These are phyloP conservation scores for Akanthomyces dipterigenus DNA, from an alignment of 2,329 filamentous ascomycete species.

Conservation along the genomic window DNA sequence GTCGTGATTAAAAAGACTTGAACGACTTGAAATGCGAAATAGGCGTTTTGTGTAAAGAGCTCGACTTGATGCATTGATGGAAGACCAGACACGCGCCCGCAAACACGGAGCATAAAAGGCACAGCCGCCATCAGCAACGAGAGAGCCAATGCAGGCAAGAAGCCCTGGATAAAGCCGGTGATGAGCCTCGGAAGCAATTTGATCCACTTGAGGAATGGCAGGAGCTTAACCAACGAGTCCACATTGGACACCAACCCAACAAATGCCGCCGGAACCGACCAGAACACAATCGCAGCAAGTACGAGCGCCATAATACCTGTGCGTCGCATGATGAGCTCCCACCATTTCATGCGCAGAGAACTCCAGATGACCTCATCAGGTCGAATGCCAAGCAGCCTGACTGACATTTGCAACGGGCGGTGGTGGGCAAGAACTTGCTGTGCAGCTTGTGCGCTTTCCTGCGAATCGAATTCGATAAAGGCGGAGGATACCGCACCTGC, in stretches of 20 bases:
- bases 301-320: slow-evolving; percentile 67
- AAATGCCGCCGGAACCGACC: slow-evolving; percentile 66
- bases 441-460: slow-evolving; percentile 78
- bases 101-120: slow-evolving; percentile 66
- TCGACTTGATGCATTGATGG: slow-evolving; percentile 54
- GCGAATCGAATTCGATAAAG: slow-evolving; percentile 83
- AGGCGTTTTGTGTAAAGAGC: slow-evolving; percentile 83
- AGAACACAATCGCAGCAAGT: slow-evolving; percentile 76
- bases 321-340: slow-evolving; percentile 71
- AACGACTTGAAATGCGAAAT: slow-evolving; percentile 86
- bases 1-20: slow-evolving; percentile 90
- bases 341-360: slow-evolving; percentile 78
- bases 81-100: slow-evolving; percentile 10
- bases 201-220: slow-evolving; percentile 34
- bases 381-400: slow-evolving; percentile 74
- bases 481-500: slow-evolving; percentile 65
- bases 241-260: slow-evolving; percentile 87
- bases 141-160: slow-evolving; percentile 73
- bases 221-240: slow-evolving; percentile 55
- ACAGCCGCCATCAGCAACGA: slow-evolving; percentile 81
- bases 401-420: slow-evolving; percentile 78
- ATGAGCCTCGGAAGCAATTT: slow-evolving; percentile 26
- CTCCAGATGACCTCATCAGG: slow-evolving; percentile 84
- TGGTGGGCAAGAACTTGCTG: slow-evolving; percentile 85
- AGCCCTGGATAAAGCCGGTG: slow-evolving; percentile 55